phyloP scores from a whole-genome alignment of 768 basidiomycete species.

The Pulveroboletus sp. region DNA sequence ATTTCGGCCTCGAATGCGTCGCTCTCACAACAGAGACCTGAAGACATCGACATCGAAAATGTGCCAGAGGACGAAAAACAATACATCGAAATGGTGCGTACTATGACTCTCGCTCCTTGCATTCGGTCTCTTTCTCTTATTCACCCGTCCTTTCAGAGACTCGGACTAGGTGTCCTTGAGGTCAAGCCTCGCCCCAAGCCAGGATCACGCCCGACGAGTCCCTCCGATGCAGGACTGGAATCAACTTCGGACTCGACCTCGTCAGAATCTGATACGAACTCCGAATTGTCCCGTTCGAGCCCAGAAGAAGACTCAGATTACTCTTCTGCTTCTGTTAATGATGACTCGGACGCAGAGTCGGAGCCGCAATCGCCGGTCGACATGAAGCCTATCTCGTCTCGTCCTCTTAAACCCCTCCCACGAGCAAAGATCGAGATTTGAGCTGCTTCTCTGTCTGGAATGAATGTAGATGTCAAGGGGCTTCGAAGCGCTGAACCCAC shows the following conservation, averaged over 20 bases:
- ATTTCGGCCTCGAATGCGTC: slow-evolving; percentile 60
- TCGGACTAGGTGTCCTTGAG: slow-evolving; percentile 62
- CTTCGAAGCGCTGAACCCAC: not conserved
- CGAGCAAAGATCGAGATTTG: slow-evolving; percentile 32
- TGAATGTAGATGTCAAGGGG: not conserved
- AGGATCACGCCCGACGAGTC: slow-evolving; percentile 8
- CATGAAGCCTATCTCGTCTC: slow-evolving; percentile 38
- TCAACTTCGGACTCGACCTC: not conserved
- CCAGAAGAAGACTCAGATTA: slow-evolving; percentile 13
- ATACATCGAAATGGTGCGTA: slow-evolving; percentile 63
- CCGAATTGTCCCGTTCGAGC: slow-evolving; percentile 3
- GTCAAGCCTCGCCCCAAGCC: slow-evolving; percentile 22
- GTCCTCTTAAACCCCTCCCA: slow-evolving; percentile 47
- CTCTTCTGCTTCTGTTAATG: slow-evolving; percentile 4
- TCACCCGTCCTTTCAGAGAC: slow-evolving; percentile 40
- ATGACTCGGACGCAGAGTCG: slow-evolving; percentile 14
- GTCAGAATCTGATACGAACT: slow-evolving; percentile 15
- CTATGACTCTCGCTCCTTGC: not conserved
- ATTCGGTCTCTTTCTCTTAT: not conserved
- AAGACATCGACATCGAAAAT: slow-evolving; percentile 68
- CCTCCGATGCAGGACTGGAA: slow-evolving; percentile 7
- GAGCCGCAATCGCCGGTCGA: slow-evolving; percentile 20
- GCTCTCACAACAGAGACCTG: slow-evolving; percentile 46
- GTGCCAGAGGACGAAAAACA: slow-evolving; percentile 42
- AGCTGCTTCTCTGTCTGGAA: not conserved